These are phyloP conservation scores for Fraxinus cuspidata DNA, from an alignment of 257 asterid genomes.

Conservation along the genomic window DNA sequence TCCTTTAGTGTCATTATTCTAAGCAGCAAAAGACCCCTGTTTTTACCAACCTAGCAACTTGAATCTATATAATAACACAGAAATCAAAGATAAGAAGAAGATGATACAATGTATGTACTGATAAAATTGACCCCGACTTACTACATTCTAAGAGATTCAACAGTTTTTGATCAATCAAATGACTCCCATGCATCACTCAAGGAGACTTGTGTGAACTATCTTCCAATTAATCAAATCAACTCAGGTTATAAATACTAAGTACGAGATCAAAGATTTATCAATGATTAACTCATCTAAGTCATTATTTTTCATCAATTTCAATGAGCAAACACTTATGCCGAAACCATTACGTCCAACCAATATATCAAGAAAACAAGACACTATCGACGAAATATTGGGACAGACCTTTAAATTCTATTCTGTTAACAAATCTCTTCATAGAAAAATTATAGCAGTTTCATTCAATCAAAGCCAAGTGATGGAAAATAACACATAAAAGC, in stretches of 20 bases:
- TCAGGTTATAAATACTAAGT: background rate
- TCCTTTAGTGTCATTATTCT: background rate
- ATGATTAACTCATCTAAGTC: background rate
- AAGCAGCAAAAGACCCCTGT: background rate
- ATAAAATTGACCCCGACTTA: background rate
- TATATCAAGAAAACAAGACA: background rate
- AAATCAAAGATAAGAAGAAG: background rate
- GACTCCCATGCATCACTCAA: background rate
- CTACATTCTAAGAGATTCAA: background rate
- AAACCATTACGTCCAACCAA: background rate
- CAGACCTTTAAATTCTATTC: background rate
- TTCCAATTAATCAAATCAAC: background rate
- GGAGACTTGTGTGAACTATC: background rate
- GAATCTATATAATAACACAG: background rate
- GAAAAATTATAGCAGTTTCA: background rate
- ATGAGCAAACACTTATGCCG: background rate
- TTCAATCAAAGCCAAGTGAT: background rate
- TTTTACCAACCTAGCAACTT: background rate
- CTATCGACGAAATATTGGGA: background rate
- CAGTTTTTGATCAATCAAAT: slow-evolving; percentile 3
- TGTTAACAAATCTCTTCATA: background rate
- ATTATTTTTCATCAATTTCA: background rate
- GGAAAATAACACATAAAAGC: background rate
- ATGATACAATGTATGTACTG: background rate
- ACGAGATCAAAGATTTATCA: background rate